Evolutionary conservation across 176 grass and related monocot genomes (phyloP).

Genomic region (Alloteropsis semialata): DNA sequence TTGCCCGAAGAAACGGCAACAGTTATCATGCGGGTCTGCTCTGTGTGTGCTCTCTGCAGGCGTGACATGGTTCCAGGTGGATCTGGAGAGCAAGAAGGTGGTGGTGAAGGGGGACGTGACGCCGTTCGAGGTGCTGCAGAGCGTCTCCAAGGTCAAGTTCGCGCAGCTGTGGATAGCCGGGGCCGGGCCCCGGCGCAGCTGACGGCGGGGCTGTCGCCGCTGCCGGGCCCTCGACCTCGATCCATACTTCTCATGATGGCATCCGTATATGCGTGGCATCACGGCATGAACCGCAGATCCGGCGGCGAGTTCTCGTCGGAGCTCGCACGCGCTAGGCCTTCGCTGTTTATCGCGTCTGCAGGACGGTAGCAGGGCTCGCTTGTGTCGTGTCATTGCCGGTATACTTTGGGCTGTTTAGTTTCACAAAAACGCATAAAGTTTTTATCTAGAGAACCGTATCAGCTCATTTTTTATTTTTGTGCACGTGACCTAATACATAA

Average conservation of each 20-base stretch:
- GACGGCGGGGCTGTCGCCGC: background rate
- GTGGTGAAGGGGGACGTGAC: slow-evolving; percentile 83
- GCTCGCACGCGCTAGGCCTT: too few relatives aligned
- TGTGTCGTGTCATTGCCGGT: background rate
- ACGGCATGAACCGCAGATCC: too few relatives aligned
- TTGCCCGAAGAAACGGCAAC: background rate
- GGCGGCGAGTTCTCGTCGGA: too few relatives aligned
- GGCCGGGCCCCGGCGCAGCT: background rate
- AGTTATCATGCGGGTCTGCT: background rate
- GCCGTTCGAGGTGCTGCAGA: slow-evolving; percentile 75
- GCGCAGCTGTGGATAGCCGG: slow-evolving; percentile 65
- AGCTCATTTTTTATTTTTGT: too few relatives aligned
- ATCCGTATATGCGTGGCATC: too few relatives aligned
- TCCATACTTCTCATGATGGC: too few relatives aligned
- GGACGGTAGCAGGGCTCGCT: background rate
- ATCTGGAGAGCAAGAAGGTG: slow-evolving; percentile 79
- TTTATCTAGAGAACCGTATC: too few relatives aligned
- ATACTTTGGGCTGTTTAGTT: background rate
- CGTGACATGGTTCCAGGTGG: slow-evolving; percentile 69
- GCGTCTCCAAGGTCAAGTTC: slow-evolving; percentile 88
- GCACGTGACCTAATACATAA: too few relatives aligned
- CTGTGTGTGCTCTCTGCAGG: slow-evolving; percentile 37
- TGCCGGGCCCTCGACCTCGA: too few relatives aligned
- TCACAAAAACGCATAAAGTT: too few relatives aligned
- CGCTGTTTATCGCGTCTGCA: too few relatives aligned